These are phyloP conservation scores for Mycena latifolia DNA, from an alignment of 768 basidiomycete genomes.

Conservation along the genomic window DNA sequence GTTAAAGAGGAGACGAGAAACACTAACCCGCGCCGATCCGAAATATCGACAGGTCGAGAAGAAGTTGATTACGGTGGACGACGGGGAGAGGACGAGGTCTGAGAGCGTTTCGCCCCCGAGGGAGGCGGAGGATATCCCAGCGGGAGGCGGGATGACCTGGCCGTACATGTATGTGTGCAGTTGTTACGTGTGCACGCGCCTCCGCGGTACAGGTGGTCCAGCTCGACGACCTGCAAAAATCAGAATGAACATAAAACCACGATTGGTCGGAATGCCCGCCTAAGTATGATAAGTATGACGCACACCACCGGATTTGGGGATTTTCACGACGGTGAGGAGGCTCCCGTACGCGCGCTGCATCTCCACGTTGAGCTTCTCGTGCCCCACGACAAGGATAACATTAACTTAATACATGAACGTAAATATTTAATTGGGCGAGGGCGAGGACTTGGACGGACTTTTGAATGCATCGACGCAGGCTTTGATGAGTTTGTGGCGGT, in stretches of 20 bases:
- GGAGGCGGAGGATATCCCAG: conserved; percentile 66
- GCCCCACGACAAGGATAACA: conserved; percentile 92
- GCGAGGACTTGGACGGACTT: conserved; percentile 58
- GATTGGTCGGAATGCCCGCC: not conserved
- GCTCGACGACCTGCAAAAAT: conserved; percentile 82
- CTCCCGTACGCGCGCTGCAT: conserved; percentile 87
- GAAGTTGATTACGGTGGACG: conserved; percentile 87
- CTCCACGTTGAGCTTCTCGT: conserved; percentile 96
- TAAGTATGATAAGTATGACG: conserved; percentile 39
- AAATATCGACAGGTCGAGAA: conserved; percentile 81
- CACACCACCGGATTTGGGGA: conserved; percentile 97
- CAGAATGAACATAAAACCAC: conserved; percentile 12
- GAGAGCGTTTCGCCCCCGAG: conserved; percentile 79
- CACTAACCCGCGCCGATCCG: conserved; percentile 89
- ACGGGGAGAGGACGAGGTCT: conserved; percentile 86
- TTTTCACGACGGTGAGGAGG: conserved; percentile 85
- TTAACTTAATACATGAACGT: conserved; percentile 72
- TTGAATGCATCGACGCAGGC: conserved; percentile 90
- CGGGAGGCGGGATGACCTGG: conserved; percentile 72
- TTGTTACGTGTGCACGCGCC: conserved; percentile 81
- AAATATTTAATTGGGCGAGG: conserved; percentile 33
- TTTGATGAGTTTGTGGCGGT: conserved; percentile 83
- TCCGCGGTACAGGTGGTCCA: conserved; percentile 83
- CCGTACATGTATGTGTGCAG: conserved; percentile 96
- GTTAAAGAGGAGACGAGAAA: conserved; percentile 1